Base-by-base conservation (phyloP, 805 yeast genomes). In the Lachancea nothofagi region DNA sequence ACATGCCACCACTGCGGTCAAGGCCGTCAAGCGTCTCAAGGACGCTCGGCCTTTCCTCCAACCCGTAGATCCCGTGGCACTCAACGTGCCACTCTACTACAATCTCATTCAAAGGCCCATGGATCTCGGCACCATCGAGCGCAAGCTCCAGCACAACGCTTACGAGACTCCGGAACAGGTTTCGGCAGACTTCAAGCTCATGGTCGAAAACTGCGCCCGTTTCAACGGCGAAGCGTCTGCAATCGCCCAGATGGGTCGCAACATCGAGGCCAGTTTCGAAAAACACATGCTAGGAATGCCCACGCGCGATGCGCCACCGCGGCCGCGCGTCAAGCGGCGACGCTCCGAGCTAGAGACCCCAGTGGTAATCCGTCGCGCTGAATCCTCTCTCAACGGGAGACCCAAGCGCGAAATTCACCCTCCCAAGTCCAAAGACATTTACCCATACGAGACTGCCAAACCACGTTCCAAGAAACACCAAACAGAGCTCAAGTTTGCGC, bases 321-420 rank as follows among this genome's bases (percentile, higher is more conserved):
- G 49, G 20, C 58, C 60, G 19, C 59, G 65, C 31, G 50, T 46
- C 13, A 43, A 43, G 38, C 47, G 49, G 22, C 57, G 59, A 15
- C 57, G 64, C 27, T 49, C 49, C 12, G 60, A 59, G 27, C 61
- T 62, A 4, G 57, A 64, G 13, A 51, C 65, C 1, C 66, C 69
- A 0, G 59, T 62, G 8, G 61, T 61, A n/a, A 74, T 82, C 36
- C 74, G 95, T 59, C 73, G 90, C 42, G 95, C 87, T 45, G 77
- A 83, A 23, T 70, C 74, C 5, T n/a, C n/a, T n/a, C 78, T 80
- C 18, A 84, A 80, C 38, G 93, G 89, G 22, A 74, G 98, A 50
- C 97, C 97, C 27, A 90, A 90, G 64, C 77, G 98, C 50, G 93
- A 87, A 50, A 87, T 93, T 34, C 97, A 89, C 60, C 98, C 98